Evolutionary conservation across 169 alveolate genomes (phyloP), one percentile per base, ranked within the genome.

Genomic region (Plasmodium berghei): DNA sequence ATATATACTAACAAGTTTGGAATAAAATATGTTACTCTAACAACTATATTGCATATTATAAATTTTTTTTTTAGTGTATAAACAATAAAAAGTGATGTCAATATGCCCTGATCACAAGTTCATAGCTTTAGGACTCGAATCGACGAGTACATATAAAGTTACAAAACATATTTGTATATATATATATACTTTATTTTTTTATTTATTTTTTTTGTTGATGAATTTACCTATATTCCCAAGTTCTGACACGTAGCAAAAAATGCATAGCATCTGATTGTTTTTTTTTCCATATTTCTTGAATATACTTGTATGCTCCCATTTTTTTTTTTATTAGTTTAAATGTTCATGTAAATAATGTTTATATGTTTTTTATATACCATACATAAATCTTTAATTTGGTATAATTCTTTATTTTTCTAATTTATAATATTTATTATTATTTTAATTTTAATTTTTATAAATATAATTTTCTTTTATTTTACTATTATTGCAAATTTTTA

Each of bases 261-360:
- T 99, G 98, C 97, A 98, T 95, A 86, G 98, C 99, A 93, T 99
- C 99, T 45, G 99, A 96, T 95, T 99, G 99, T 96, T 99, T 99
- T 96, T 98, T 98, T 95, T 97, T 98, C 99, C 99, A 99, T 88
- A 99, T 95, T 96, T 98, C 99, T 95, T 98, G 74, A 87, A 71
- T 73, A 46, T 55, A 87, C 92, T 97, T 97, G 96, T 97, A 97
- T 69, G 99, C 99, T 89, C 99, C 99, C 99, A 98, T 97, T 91
- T 87, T 80, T 90, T n/a, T 54, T 28, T 71, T 67, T 45, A n/a
- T 67, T 20, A n/a, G n/a, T 45, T 52, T 52, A 22, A 22, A 16
- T 52, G 34, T 10, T 28, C 18, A 40, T 67, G 16, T 24, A 52
- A 52, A 52, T 34, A 52, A 52, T 52, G 20, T 52, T 67, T 26